Evolutionary conservation across 2,329 filamentous ascomycete species (phyloP).

Genomic region (Colletotrichum sansevieriae): DNA sequence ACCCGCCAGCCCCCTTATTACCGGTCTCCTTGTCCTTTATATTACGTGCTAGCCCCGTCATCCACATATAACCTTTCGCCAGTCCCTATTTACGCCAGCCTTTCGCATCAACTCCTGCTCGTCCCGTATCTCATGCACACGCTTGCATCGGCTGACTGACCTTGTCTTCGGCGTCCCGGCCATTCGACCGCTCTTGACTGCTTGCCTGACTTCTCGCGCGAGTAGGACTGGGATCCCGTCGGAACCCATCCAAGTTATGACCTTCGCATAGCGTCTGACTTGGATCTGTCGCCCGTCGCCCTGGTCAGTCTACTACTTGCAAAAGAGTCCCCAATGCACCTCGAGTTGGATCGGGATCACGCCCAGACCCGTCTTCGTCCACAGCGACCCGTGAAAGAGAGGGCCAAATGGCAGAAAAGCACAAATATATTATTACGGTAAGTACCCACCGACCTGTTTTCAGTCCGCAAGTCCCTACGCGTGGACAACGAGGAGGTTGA

Average conservation of each 20-base stretch:
- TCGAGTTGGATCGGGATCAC: slow-evolving; percentile 7
- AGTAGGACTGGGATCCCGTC: slow-evolving; percentile 35
- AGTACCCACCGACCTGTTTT: no score
- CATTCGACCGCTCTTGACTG: slow-evolving; percentile 23
- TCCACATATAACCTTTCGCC: no score
- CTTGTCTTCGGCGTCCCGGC: background rate
- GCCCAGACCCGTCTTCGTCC: background rate
- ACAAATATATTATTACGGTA: no score
- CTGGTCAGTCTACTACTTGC: slow-evolving; percentile 25
- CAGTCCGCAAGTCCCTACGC: background rate
- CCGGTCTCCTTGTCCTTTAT: no score
- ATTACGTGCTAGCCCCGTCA: no score
- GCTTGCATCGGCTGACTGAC: background rate
- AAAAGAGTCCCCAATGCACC: slow-evolving; percentile 24
- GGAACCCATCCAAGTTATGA: slow-evolving; percentile 19
- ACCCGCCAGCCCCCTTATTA: no score
- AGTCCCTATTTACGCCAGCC: no score
- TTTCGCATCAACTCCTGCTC: no score
- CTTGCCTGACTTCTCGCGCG: slow-evolving; percentile 23
- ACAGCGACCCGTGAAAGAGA: background rate
- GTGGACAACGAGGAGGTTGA: background rate
- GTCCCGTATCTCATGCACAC: no score
- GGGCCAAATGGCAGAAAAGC: no score
- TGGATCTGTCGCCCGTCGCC: slow-evolving; percentile 31
- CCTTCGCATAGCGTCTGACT: background rate